Evolutionary conservation across 768 basidiomycete genomes (phyloP).

Genomic region (Scleroderma citrinum): DNA sequence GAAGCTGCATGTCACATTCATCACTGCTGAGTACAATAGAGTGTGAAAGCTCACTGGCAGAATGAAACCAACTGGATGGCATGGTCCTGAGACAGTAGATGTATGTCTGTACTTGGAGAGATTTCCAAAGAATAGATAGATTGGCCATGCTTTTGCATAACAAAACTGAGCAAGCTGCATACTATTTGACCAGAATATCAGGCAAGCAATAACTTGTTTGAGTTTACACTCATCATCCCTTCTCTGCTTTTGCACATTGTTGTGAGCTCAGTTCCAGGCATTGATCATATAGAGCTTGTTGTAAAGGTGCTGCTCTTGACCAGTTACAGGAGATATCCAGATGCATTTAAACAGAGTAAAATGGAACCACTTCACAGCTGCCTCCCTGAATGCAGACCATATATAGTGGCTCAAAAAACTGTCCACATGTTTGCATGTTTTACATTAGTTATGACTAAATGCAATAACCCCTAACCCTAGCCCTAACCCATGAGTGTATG

Average conservation of each 20-base stretch:
- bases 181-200: slow-evolving; percentile 2
- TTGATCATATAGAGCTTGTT: slow-evolving; percentile 31
- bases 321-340: slow-evolving; percentile 4
- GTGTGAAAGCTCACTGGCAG: slow-evolving; percentile 24
- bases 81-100: slow-evolving; percentile 24
- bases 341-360: slow-evolving; percentile 25
- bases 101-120: slow-evolving; percentile 35
- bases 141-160: slow-evolving; percentile 32
- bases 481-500: too few species aligned
- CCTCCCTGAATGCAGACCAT: slow-evolving; percentile 11
- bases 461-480: too few species aligned
- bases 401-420: too few species aligned
- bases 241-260: slow-evolving; percentile 21
- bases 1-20: background rate
- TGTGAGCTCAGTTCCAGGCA: slow-evolving; percentile 25
- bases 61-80: slow-evolving; percentile 40
- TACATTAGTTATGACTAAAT: too few species aligned
- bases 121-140: slow-evolving; percentile 36
- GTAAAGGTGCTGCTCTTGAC: slow-evolving; percentile 9
- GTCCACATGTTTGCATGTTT: too few species aligned
- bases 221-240: slow-evolving; percentile 16
- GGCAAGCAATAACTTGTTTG: slow-evolving; percentile 3
- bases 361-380: slow-evolving; percentile 17
- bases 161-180: slow-evolving; percentile 23
- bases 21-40: background rate